phyloP scores from a whole-genome alignment of 1,284 basidiomycete species.

The Ustilago esculenta region DNA sequence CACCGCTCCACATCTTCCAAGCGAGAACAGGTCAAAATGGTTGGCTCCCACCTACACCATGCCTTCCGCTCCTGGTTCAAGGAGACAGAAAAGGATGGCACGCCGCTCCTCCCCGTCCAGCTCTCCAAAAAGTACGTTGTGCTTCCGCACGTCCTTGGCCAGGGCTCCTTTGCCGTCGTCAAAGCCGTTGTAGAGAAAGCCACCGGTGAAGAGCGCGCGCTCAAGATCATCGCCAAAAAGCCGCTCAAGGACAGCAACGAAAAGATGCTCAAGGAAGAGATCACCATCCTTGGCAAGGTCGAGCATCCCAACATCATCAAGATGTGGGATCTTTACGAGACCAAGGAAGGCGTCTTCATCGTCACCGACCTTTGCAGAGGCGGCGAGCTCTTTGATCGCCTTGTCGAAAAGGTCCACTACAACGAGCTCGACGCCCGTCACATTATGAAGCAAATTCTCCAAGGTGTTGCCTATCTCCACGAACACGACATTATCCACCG shows the following conservation, averaged over 20 bases:
- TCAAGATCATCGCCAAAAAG: conserved; percentile 66
- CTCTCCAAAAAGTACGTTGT: conserved; percentile 63
- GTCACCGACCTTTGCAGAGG: conserved; percentile 65
- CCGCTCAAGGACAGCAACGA: conserved; percentile 63
- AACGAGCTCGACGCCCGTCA: conserved; percentile 64
- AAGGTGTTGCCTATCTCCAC: conserved; percentile 64
- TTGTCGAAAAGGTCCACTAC: conserved; percentile 62
- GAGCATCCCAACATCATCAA: conserved; percentile 64
- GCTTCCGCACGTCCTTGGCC: conserved; percentile 49
- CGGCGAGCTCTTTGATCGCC: conserved; percentile 65
- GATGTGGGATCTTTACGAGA: conserved; percentile 65
- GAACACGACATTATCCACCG: conserved; percentile 63
- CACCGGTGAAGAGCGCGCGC: conserved; percentile 57
- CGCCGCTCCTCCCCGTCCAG: conserved; percentile 53
- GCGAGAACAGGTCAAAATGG: conserved; percentile 54
- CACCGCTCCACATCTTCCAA: conserved; percentile 20
- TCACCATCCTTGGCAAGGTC: conserved; percentile 61
- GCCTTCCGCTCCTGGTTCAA: conserved; percentile 63
- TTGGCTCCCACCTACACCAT: conserved; percentile 57
- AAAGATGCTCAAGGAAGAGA: conserved; percentile 62
- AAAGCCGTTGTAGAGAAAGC: conserved; percentile 48
- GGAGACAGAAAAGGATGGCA: conserved; percentile 60
- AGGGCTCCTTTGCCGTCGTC: conserved; percentile 65
- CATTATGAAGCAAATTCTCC: conserved; percentile 61
- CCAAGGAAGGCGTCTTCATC: conserved; percentile 65